A percentile compares a stretch with the other conserved stretches of the same genome.
Evolutionary conservation across 768 basidiomycete species (phyloP).

Genomic region (Dendrothele bispora): DNA sequence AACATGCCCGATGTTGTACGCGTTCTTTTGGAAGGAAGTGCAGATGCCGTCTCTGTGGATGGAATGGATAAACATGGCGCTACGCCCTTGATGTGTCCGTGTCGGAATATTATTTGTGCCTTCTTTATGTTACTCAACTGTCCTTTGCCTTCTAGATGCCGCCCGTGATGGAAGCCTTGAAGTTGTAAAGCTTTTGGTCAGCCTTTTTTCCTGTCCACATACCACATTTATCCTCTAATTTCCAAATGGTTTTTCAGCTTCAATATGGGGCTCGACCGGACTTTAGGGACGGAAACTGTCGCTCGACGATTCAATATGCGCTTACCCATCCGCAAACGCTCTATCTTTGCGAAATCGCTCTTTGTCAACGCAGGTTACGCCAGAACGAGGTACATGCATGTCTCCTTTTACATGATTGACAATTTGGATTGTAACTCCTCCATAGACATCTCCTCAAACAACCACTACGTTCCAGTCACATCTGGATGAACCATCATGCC

Average conservation of each 20-base stretch:
- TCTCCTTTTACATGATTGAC: no score
- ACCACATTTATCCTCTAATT: conserved; percentile 4
- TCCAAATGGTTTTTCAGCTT: conserved; percentile 41
- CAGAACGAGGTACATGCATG: conserved; percentile 66
- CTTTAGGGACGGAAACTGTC: conserved; percentile 68
- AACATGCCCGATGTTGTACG: conserved; percentile 61
- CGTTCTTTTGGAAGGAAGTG: conserved; percentile 61
- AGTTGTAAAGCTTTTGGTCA: conserved; percentile 66
- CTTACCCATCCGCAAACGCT: conserved; percentile 60
- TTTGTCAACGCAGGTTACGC: conserved; percentile 61
- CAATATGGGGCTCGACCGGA: conserved; percentile 73
- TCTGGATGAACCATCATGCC: no score
- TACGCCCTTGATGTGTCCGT: conserved; percentile 84
- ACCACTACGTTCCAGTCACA: no score
- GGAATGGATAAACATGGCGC: conserved; percentile 74
- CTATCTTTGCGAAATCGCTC: conserved; percentile 67
- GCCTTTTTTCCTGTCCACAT: conserved; percentile 21
- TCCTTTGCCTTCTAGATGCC: conserved; percentile 52
- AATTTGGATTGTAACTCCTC: no score
- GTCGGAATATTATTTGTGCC: no score
- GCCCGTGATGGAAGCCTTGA: conserved; percentile 70
- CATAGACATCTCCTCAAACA: no score
- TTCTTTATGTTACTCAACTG: conserved; percentile 6
- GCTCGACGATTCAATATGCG: conserved; percentile 71
- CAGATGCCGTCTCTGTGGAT: conserved; percentile 66